These are phyloP conservation scores for Proliferodiscus dingleyae DNA, from an alignment of 2,329 filamentous ascomycete species.

Conservation along the genomic window DNA sequence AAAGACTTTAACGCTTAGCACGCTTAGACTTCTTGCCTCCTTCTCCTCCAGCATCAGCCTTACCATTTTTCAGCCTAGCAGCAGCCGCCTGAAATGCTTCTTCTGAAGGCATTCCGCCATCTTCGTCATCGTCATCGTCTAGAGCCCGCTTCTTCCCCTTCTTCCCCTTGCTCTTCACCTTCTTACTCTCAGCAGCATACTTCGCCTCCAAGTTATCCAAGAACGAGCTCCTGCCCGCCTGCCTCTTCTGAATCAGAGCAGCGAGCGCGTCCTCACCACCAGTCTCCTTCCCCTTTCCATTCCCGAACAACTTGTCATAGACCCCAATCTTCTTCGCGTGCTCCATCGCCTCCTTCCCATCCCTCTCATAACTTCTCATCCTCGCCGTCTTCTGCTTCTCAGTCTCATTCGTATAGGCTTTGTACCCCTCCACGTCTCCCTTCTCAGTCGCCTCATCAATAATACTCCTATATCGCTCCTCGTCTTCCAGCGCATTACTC, in stretches of 20 bases:
- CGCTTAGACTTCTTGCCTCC: conserved; percentile 22
- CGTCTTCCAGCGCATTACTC: conserved; percentile 76
- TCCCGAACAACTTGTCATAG: conserved; percentile 62
- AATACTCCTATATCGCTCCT: conserved; percentile 74
- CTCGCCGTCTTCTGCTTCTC: conserved; percentile 57
- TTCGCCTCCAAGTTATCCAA: conserved; percentile 73
- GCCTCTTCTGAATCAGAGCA: conserved; percentile 69
- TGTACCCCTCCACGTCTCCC: conserved; percentile 61
- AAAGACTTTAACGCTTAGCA: conserved; percentile 17
- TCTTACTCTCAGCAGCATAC: conserved; percentile 49
- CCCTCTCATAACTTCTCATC: conserved; percentile 56
- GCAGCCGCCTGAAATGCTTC: conserved; percentile 57
- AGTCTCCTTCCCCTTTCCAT: conserved; percentile 43
- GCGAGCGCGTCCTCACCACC: conserved; percentile 51
- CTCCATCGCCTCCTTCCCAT: conserved; percentile 69
- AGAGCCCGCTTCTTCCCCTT: conserved; percentile 48
- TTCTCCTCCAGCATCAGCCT: conserved; percentile 7
- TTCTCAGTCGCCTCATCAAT: conserved; percentile 75
- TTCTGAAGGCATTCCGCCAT: conserved; percentile 52
- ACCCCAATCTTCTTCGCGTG: conserved; percentile 71
- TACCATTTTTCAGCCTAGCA: conserved; percentile 43
- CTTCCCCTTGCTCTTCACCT: conserved; percentile 36
- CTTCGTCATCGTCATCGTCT: conserved; percentile 59
- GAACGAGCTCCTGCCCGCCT: conserved; percentile 61
- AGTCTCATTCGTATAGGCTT: conserved; percentile 69